Evolutionary conservation across 2,329 filamentous ascomycete species (phyloP).

Genomic region (Ascochyta koolunga): DNA sequence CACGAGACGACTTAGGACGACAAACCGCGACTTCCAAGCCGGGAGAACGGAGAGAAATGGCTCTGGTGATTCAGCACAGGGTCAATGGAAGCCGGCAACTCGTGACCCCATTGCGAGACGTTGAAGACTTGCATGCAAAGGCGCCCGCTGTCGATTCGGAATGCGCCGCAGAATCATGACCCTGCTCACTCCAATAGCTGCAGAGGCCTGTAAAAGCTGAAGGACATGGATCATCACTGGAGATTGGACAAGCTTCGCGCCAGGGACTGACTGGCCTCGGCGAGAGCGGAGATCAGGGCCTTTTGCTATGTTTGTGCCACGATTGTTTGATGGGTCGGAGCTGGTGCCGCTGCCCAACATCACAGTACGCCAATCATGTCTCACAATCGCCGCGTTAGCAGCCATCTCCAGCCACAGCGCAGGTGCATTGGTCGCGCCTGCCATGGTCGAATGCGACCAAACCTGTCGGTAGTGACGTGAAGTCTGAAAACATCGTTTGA

Average conservation of each 20-base stretch:
- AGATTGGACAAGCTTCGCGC: slow-evolving; percentile 9
- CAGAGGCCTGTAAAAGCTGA: slow-evolving; percentile 5
- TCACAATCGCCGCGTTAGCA: slow-evolving; percentile 2
- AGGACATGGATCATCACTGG: slow-evolving; percentile 4
- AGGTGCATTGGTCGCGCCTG: slow-evolving; percentile 10
- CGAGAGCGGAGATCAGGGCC: slow-evolving; percentile 8
- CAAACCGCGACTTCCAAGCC: slow-evolving; percentile 9
- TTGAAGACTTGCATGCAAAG: slow-evolving; percentile 6
- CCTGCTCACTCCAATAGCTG: background rate
- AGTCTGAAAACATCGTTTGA: slow-evolving; percentile 17
- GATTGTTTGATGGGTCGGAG: slow-evolving; percentile 3
- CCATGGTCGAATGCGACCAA: slow-evolving; percentile 8
- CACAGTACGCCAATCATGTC: slow-evolving; percentile 4
- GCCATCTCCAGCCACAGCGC: slow-evolving; percentile 23
- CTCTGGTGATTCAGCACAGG: background rate
- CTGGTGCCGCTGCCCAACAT: background rate
- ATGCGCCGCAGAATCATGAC: background rate
- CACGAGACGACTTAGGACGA: slow-evolving; percentile 6
- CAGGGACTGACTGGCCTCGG: slow-evolving; percentile 1
- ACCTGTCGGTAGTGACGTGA: slow-evolving; percentile 20
- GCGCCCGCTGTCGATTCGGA: slow-evolving; percentile 1
- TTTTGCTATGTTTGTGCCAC: slow-evolving; percentile 5
- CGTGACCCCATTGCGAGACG: background rate
- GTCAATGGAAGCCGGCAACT: background rate
- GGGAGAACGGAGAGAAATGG: slow-evolving; percentile 2